A percentile compares a stretch with the other conserved stretches of the same genome.
Conservation (phyloP, 1,284 basidiomycete species). For the Boletus semigastroideus region DNA sequence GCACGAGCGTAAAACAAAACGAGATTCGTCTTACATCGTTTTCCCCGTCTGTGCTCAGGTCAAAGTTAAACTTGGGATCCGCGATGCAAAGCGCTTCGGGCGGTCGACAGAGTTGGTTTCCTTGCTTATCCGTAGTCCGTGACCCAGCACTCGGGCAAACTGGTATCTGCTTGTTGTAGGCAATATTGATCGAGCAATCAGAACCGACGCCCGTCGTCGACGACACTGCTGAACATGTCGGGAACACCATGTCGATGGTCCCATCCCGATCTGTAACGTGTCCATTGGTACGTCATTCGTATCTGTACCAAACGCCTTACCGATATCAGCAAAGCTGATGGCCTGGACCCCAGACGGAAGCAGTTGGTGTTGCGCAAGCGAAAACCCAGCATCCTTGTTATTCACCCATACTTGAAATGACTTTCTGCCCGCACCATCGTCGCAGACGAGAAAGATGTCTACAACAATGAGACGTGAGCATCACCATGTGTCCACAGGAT, state of each 20-base stretch:
- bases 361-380: constrained; percentile 62
- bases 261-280: constrained; percentile 80
- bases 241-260: constrained; percentile 93
- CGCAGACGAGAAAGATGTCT: constrained; percentile 92
- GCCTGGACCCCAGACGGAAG: constrained; percentile 80
- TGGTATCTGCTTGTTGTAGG: constrained; percentile 89
- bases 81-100: constrained; percentile 81
- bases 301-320: constrained; percentile 43
- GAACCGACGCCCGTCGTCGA: constrained; percentile 65
- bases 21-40: constrained; percentile 52
- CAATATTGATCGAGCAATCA: constrained; percentile 86
- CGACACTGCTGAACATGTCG: constrained; percentile 77
- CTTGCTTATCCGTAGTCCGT: constrained; percentile 45
- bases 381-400: constrained; percentile 73
- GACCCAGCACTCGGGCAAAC: constrained; percentile 65
- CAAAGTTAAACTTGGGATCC: constrained; percentile 81
- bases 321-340: constrained; percentile 90
- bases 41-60: constrained; percentile 52
- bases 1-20: not conserved
- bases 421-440: constrained; percentile 52
- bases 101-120: constrained; percentile 65
- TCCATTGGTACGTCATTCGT: not conserved
- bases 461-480: constrained; percentile 7
- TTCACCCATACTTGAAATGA: constrained; percentile 94
- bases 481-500: not conserved